A percentile compares a stretch with the other conserved stretches of the same genome.
Evolutionary conservation across 305 asterid genomes (phyloP).

Genomic region (Striga hermonthica): DNA sequence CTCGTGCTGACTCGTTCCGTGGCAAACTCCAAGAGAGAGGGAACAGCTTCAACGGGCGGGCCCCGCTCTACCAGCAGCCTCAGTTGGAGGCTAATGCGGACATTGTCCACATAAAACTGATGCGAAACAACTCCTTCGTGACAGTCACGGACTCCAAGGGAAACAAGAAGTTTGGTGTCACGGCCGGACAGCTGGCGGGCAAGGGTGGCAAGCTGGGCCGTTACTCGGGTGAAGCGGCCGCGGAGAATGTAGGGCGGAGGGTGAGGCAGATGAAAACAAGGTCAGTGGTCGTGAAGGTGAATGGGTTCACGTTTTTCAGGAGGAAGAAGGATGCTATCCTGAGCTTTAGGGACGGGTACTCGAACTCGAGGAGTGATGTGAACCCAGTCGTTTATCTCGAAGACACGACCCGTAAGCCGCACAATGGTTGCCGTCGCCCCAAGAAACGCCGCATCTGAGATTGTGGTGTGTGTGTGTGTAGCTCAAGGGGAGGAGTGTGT

Average conservation of each 20-base stretch:
- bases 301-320: constrained; percentile 36
- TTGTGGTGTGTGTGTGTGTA: too few relatives aligned
- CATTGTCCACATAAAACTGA: constrained; percentile 76
- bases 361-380: constrained; percentile 54
- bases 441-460: constrained; percentile 69
- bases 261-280: constrained; percentile 58
- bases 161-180: constrained; percentile 58
- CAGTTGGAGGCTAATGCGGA: constrained; percentile 68
- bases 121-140: constrained; percentile 73
- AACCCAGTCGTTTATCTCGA: constrained; percentile 71
- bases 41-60: not conserved
- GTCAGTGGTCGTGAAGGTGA: constrained; percentile 48
- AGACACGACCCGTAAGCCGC: constrained; percentile 78
- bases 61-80: constrained; percentile 22
- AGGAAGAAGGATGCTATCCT: constrained; percentile 71
- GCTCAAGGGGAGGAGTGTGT: too few relatives aligned
- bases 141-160: constrained; percentile 82
- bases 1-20: not conserved
- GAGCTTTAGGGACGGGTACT: constrained; percentile 71
- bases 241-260: constrained; percentile 81
- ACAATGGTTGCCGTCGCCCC: constrained; percentile 76
- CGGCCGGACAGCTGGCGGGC: constrained; percentile 67
- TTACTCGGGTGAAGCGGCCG: constrained; percentile 71
- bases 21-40: constrained; percentile 2
- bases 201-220: constrained; percentile 60